Evolutionary conservation across 805 yeast species (phyloP).

Genomic region (Cyberlindnera subsufficiens): DNA sequence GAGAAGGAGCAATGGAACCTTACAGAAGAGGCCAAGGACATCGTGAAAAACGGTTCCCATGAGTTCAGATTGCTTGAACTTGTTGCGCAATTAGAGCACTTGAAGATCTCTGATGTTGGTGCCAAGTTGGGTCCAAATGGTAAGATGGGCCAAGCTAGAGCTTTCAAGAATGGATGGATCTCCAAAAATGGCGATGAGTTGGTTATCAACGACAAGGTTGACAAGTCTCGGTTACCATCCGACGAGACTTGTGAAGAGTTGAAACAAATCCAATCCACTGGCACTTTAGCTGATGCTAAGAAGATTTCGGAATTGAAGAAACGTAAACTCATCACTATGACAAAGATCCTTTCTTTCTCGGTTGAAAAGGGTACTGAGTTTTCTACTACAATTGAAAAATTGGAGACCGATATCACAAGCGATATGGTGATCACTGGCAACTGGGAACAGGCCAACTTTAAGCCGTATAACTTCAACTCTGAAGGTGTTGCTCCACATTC

Average conservation of each 20-base stretch:
- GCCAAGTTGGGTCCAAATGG: conserved; percentile 77
- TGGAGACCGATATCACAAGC: conserved; percentile 90
- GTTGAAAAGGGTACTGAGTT: conserved; percentile 82
- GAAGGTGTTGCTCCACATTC: conserved; percentile 83
- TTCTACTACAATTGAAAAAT: conserved; percentile 68
- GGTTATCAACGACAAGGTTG: conserved; percentile 47
- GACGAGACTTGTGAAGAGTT: conserved; percentile 68
- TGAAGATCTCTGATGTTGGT: conserved; percentile 73
- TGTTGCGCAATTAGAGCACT: conserved; percentile 65
- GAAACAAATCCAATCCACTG: conserved; percentile 47
- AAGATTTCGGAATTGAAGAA: conserved; percentile 83
- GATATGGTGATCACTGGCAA: conserved; percentile 83
- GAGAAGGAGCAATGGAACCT: conserved; percentile 75
- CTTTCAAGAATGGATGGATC: conserved; percentile 97
- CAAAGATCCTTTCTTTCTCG: conserved; percentile 69
- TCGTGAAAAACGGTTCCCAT: conserved; percentile 79
- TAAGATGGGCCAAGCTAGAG: conserved; percentile 92
- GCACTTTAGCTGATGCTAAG: conserved; percentile 55
- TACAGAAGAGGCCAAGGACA: conserved; percentile 77
- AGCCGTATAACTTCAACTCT: conserved; percentile 93
- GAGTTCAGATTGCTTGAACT: conserved; percentile 81
- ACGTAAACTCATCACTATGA: conserved; percentile 74
- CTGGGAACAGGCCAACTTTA: conserved; percentile 82
- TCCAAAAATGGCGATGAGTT: conserved; percentile 79
- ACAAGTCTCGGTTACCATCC: conserved; percentile 41